These are phyloP conservation scores for Entophlyctis luteolus DNA, from an alignment of 192 early-diverging fungal genomes.

Conservation along the genomic window DNA sequence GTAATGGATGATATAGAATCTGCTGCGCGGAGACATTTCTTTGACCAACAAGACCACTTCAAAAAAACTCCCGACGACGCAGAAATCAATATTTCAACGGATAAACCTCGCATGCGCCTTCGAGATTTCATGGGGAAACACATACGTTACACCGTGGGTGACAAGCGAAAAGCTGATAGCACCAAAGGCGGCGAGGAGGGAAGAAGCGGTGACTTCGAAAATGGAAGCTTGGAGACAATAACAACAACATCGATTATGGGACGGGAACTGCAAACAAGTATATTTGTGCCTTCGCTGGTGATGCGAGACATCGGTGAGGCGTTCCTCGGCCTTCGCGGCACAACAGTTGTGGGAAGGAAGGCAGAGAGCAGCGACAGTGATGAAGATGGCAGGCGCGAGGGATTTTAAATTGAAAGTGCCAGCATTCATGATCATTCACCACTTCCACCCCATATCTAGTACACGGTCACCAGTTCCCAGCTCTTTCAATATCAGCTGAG, in stretches of 20 bases:
- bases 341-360: too few relatives aligned
- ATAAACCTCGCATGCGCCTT: background rate
- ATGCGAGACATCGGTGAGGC: background rate
- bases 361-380: too few relatives aligned
- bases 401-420: too few relatives aligned
- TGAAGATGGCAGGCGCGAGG: too few relatives aligned
- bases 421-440: too few relatives aligned
- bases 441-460: too few relatives aligned
- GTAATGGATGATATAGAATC: slow-evolving; percentile 4
- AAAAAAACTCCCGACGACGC: background rate
- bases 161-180: background rate
- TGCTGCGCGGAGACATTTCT: background rate
- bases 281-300: background rate
- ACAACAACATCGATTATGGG: background rate
- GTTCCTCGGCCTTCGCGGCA: background rate
- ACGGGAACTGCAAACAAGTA: background rate
- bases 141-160: background rate
- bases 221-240: background rate
- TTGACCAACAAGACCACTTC: background rate
- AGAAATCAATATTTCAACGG: background rate
- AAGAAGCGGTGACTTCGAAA: background rate
- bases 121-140: slow-evolving; percentile 13
- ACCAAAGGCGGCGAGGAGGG: background rate
- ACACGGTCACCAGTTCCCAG: too few relatives aligned
- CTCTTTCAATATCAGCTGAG: too few relatives aligned